Evolutionary conservation across 805 yeast species (phyloP), one percentile per base, ranked within the genome.

Genomic region (Saccharomyces kudriavzevii): DNA sequence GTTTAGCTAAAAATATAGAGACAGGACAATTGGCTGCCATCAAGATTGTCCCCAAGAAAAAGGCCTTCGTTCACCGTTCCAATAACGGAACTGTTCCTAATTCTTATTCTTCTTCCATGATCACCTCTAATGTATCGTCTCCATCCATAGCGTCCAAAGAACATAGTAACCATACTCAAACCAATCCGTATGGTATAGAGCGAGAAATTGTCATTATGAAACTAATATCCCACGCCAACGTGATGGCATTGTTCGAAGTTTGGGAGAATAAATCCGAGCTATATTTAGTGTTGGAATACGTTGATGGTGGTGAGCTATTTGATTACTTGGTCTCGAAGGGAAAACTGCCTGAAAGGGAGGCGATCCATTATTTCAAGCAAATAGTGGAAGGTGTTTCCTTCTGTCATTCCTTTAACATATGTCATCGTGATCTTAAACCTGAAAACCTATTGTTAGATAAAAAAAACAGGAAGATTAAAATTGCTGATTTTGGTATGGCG

Each of bases 141-240:
- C 52, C 59, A 2, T 54, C 58, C 49, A 54, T 40, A 60, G 65
- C 4, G 24, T 28, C 54, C 29, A 56, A 45, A 50, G 54, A 56
- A 48, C 51, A 56, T 45, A 51, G 51, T 48, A 54, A 52, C 30
- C 57, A 56, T 40, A 48, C 46, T 31, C 56, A 56, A 40, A 47
- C 57, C 2, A 65, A 64, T 50, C 96, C 97, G 2, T 90, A 92
- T 68, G 99, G 99, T 43, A 92, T 94, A 47, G 99, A 94, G 72
- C 80, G 98, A 60, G 99, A 94, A 68, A 96, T 94, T 58, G 91
- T 94, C 62, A 94, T 94, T 61, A 94, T 92, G 99, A 94, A 94
- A 71, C 77, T 94, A 45, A 81, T 94, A 48, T 88, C 94, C 56
- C 98, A 94, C 70, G 89, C 96, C 11, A 92, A 94, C 65, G 94